A percentile compares a stretch with the other conserved stretches of the same genome.
These are phyloP conservation scores for Ceratobasidium sp. DNA, from an alignment of 1,284 basidiomycete species.

Conservation along the genomic window DNA sequence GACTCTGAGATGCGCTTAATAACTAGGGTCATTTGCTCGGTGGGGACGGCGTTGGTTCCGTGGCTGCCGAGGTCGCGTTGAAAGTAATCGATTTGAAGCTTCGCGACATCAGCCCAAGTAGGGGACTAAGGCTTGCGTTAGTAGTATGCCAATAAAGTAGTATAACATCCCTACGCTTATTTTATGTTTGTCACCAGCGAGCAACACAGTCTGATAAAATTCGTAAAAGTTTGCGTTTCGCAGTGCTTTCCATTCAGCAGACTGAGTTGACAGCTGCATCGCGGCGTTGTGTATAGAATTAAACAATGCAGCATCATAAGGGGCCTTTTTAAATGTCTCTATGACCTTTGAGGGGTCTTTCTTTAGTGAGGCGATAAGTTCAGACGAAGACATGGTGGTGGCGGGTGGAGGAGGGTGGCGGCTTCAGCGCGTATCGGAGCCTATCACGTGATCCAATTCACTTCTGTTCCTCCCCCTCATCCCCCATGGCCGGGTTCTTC, in stretches of 20 bases:
- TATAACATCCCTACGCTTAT: slow-evolving; percentile 4
- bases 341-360: slow-evolving; percentile 41
- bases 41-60: slow-evolving; percentile 22
- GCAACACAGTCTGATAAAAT: slow-evolving; percentile 38
- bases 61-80: slow-evolving; percentile 21
- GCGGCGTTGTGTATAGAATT: slow-evolving; percentile 25
- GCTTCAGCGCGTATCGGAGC: slow-evolving; percentile 7
- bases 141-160: neutral
- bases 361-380: slow-evolving; percentile 26
- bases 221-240: slow-evolving; percentile 44
- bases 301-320: slow-evolving; percentile 20
- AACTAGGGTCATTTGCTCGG: slow-evolving; percentile 38
- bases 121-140: slow-evolving; percentile 1
- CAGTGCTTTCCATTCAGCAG: slow-evolving; percentile 34
- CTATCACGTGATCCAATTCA: slow-evolving; percentile 47
- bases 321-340: slow-evolving; percentile 18
- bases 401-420: slow-evolving; percentile 5
- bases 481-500: slow-evolving; percentile 73
- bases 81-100: slow-evolving; percentile 41
- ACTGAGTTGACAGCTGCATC: slow-evolving; percentile 36
- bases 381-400: slow-evolving; percentile 29
- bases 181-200: slow-evolving; percentile 23
- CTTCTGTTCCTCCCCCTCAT: slow-evolving; percentile 22
- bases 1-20: slow-evolving; percentile 35
- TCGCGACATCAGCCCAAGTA: slow-evolving; percentile 34